Conservation (phyloP, 2,329 filamentous ascomycete species). For the Ceratocystis harringtonii region DNA sequence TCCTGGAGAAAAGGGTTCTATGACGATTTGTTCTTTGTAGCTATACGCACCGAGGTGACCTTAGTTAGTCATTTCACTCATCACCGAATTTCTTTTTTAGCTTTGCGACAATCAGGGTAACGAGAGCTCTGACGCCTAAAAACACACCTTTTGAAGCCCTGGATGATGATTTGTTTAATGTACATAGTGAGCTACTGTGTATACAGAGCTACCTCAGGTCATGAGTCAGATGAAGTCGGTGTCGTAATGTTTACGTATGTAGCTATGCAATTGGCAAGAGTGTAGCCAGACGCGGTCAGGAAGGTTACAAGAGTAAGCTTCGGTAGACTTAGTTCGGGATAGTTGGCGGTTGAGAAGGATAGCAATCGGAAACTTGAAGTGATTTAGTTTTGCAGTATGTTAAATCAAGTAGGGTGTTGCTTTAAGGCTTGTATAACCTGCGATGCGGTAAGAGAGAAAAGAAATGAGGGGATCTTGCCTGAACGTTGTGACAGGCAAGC, state of each 20-base stretch:
- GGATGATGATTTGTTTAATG: slow-evolving; percentile 99
- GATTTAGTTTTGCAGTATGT: not conserved
- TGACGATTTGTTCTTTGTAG: slow-evolving; percentile 99
- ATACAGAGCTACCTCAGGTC: slow-evolving; percentile 3
- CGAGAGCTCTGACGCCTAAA: not conserved
- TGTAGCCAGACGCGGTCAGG: not conserved
- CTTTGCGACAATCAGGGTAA: not conserved
- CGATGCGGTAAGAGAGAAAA: not conserved
- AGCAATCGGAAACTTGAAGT: not conserved
- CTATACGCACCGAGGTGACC: slow-evolving; percentile 33
- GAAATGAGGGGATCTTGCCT: not conserved
- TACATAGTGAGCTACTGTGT: slow-evolving; percentile 49
- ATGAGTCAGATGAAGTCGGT: not conserved
- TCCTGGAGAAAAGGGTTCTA: slow-evolving; percentile 93
- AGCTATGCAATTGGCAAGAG: not conserved
- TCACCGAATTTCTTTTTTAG: not conserved
- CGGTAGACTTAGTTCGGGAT: not conserved
- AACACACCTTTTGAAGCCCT: slow-evolving; percentile 92
- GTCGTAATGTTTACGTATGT: not conserved
- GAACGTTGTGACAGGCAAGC: not conserved
- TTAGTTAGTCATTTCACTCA: slow-evolving; percentile 6
- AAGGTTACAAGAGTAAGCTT: not conserved
- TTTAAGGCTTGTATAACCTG: not conserved
- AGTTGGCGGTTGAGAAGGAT: not conserved
- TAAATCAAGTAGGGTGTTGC: not conserved